Base-by-base conservation (phyloP, 1,139 yeast genomes). In the Suhomyces yuchorum region DNA sequence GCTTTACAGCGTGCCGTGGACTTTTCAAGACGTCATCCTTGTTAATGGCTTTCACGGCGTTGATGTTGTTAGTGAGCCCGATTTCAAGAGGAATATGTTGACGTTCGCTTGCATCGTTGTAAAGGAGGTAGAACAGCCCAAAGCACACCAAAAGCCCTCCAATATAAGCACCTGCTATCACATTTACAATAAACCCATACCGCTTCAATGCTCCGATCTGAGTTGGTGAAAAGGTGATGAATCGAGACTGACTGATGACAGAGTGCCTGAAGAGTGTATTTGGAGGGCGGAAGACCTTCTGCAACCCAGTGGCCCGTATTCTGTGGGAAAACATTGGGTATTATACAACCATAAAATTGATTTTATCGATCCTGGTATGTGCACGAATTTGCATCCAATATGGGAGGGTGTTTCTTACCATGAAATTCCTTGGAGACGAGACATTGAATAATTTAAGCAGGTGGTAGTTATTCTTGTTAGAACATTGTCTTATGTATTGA, bases 1-100 rank as follows among this genome's bases (percentile, higher is more conserved):
- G 80, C 50, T 75, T 75, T 2, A 68, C 76, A 1, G 80, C 77
- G 53, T 70, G 66, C 36, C 76, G 60, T 3, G 80, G 80, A 49
- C 75, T 69, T 44, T 61, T 61, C 48, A 75, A 61, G 12, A 72
- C 77, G 50, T 75, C 80, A 54, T 75, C 80, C 52, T 75, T 75
- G 50, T 73, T 72, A 43, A 75, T 68, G 14, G 77, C 80, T 53
- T 70, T 73, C 17, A 74, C 79, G 1, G 77, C 68, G 9, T 67
- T 63, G 43, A 71, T 58, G 51, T 71, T 77, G 53, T 74, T 62
- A 9, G 53, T 37, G 44, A 71, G 61, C 12, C 62, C 56, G 23
- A 75, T 56, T 53, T 71, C 77, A 51, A 71, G 71, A 11, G 80
- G 80, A 12, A 75, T 74, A 23, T 61, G 59, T 51, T 75, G 79